These are phyloP conservation scores for Diospyros kaki DNA, from an alignment of 148 eudicot species.

Conservation along the genomic window DNA sequence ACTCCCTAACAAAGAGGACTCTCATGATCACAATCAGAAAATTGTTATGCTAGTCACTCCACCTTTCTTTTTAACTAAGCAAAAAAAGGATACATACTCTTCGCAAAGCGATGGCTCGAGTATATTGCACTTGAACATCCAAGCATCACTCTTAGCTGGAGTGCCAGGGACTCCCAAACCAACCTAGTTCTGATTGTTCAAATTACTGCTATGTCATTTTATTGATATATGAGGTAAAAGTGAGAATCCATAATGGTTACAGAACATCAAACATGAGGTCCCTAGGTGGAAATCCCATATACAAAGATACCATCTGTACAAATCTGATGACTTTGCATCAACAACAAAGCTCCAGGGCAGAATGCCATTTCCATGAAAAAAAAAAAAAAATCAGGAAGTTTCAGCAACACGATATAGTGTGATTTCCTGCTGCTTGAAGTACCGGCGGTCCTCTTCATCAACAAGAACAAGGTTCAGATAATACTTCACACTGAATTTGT, in stretches of 20 bases:
- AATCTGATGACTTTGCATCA: not conserved
- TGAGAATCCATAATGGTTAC: not conserved
- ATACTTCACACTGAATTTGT: slow-evolving; percentile 95
- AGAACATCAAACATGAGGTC: not conserved
- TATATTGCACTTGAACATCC: no score
- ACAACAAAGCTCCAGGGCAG: not conserved
- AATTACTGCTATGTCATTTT: no score
- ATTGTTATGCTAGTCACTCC: no score
- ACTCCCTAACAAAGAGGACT: no score
- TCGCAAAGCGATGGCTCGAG: no score
- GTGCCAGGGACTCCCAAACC: no score
- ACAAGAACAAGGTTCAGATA: slow-evolving; percentile 88
- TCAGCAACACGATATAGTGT: slow-evolving; percentile 79
- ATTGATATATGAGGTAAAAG: no score
- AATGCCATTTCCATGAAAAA: not conserved
- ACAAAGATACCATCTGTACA: slow-evolving; percentile 20
- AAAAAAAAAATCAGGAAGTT: slow-evolving; percentile 27
- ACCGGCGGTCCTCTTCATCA: slow-evolving; percentile 98
- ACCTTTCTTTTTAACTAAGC: no score
- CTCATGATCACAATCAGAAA: no score
- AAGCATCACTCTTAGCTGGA: no score
- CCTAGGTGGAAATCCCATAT: slow-evolving; percentile 2
- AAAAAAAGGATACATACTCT: no score
- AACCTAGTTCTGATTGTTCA: no score
- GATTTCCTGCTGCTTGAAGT: slow-evolving; percentile 94